Conservation (phyloP, 352 stramenopile species). For the Bremia lactucae region DNA sequence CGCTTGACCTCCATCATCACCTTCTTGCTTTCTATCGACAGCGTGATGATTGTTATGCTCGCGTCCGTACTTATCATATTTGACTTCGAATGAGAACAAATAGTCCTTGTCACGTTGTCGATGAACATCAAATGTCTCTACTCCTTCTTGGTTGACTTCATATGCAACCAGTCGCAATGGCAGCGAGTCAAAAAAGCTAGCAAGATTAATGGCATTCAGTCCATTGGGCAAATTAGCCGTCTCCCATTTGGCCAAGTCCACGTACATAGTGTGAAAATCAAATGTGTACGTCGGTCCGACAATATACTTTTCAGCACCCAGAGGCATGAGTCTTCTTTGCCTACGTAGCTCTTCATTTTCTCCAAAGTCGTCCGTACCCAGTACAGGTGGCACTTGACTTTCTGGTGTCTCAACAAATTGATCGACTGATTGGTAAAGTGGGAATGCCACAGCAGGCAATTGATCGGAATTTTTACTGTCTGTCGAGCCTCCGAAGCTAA, state of each 20-base stretch:
- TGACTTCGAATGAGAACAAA: constrained; percentile 73
- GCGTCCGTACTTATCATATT: constrained; percentile 26
- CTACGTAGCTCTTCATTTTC: constrained; percentile 39
- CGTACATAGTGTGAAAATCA: constrained; percentile 86
- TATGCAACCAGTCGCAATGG: constrained; percentile 70
- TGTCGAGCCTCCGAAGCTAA: constrained; percentile 49
- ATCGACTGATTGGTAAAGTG: constrained; percentile 70
- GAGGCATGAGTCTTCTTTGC: constrained; percentile 31
- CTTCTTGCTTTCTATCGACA: constrained; percentile 6
- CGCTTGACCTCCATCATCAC: constrained; percentile 3
- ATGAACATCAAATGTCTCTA: constrained; percentile 23
- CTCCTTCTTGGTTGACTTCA: constrained; percentile 19
- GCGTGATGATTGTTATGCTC: constrained; percentile 4
- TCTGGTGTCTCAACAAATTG: constrained; percentile 63
- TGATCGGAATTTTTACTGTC: constrained; percentile 16
- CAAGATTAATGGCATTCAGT: constrained; percentile 60
- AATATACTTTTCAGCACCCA: constrained; percentile 37
- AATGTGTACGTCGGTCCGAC: constrained; percentile 79
- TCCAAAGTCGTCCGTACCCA: constrained; percentile 53
- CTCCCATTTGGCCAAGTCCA: constrained; percentile 70
- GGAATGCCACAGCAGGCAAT: constrained; percentile 58
- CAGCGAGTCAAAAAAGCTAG: constrained; percentile 69
- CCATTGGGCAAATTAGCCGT: constrained; percentile 64
- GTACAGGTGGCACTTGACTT: constrained; percentile 33
- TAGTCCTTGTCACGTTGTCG: constrained; percentile 56